Conservation (phyloP, 352 stramenopile genomes). For the Elongisporangium anandrum region DNA sequence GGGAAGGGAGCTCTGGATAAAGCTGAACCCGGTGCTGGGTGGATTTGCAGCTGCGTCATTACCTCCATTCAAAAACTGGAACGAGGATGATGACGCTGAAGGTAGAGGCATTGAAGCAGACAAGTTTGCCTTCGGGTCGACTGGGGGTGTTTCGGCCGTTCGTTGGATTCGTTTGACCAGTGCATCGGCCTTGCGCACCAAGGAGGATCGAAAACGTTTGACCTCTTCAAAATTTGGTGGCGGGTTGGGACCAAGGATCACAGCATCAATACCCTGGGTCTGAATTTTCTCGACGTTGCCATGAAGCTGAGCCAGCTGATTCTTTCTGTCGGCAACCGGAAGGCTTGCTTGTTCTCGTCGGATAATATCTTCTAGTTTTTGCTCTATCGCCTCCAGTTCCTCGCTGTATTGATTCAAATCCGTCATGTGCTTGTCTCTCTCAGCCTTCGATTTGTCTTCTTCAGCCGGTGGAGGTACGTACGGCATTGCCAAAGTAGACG, state of each 20-base stretch:
- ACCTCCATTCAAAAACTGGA: conserved; percentile 25
- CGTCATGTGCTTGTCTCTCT: conserved; percentile 33
- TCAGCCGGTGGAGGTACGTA: conserved; percentile 58
- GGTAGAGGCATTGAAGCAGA: neutral
- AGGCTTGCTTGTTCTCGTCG: conserved; percentile 37
- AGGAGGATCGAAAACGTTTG: conserved; percentile 58
- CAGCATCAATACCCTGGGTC: conserved; percentile 71
- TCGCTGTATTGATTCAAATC: conserved; percentile 40
- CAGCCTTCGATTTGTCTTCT: conserved; percentile 14
- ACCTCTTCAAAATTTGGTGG: conserved; percentile 69
- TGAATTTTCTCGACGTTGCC: conserved; percentile 74
- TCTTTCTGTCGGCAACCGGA: conserved; percentile 39
- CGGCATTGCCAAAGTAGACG: conserved; percentile 58
- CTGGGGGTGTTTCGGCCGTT: conserved; percentile 20
- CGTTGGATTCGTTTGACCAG: conserved; percentile 63
- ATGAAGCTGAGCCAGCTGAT: conserved; percentile 69
- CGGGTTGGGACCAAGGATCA: conserved; percentile 68
- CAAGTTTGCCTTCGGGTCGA: neutral
- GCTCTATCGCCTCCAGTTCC: conserved; percentile 42
- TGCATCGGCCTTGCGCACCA: conserved; percentile 59
- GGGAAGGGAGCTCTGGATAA: neutral
- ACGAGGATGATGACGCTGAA: conserved; percentile 12
- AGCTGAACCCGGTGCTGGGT: neutral
- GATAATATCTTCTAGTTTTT: conserved; percentile 47
- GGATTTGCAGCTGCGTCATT: conserved; percentile 2